Base-by-base conservation (phyloP, 2,329 filamentous ascomycete genomes). In the Hypoxylon sp. region DNA sequence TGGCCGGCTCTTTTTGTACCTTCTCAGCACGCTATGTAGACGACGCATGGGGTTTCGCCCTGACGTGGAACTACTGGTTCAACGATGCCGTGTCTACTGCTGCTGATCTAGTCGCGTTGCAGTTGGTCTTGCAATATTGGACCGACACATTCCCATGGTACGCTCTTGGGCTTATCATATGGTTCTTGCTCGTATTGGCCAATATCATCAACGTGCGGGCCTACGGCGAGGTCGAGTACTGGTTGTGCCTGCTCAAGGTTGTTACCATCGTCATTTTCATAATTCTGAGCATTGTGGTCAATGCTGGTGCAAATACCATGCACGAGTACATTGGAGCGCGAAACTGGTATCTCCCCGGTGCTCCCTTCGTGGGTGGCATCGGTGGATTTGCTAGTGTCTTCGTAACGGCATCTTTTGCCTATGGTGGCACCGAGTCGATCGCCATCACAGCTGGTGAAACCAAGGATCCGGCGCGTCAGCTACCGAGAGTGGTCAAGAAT, bases 361-460 rank as follows among this genome's bases (percentile, higher is more conserved):
- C 89, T 1, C 89, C 89, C 0, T 91, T 91, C 72, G 89, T 90
- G 0, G 86, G 84, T 1, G 89, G 89, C 0, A 89, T 91, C 17
- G 88, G 88, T 42, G 89, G 89, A 0, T 91, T 91, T 71, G 88
- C 88, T 0, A 90, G 88, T 20, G 89, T 91, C 48, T 89, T 89
- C 70, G 86, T 89, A 11, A 88, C 86, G 0, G 87, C 87, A n/a
- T 84, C 81, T 61, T 91, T 91, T 76, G 88, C 89, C 27, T 90
- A 84, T 64, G 85, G 86, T 35, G 89, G 89, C 58, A 90, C 88
- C 2, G 89, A 91, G 77, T 88, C 85, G 35, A 90, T 91, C 54
- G 89, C 88, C 56, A 89, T 91, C 64, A 90, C 89, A 0, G 89
- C 89, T 0, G 89, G 89, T 48, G 89, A 91, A 77, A 91, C 89